These are phyloP conservation scores for Tetradesmus obliquus DNA, from an alignment of 139 green algal genomes.

Conservation along the genomic window DNA sequence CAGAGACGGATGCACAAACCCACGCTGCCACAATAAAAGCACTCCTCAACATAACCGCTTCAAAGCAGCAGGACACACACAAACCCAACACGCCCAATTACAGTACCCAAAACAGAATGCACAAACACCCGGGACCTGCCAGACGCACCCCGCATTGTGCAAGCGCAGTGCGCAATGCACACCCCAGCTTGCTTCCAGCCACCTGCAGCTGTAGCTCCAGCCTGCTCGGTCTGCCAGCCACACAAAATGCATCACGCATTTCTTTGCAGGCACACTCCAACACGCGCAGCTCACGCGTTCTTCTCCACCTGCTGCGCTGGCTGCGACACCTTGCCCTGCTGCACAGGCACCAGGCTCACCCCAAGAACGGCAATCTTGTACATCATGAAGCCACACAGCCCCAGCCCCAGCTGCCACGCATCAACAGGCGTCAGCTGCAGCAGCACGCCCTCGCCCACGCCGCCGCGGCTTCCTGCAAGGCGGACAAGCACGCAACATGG, in stretches of 20 bases:
- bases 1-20: neutral
- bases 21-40: no score
- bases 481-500: neutral
- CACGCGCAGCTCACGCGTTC: neutral
- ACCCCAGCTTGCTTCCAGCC: no score
- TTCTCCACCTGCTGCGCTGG: slow-evolving; percentile 32
- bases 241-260: neutral
- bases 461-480: neutral
- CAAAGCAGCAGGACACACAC: no score
- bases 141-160: no score
- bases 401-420: slow-evolving; percentile 55
- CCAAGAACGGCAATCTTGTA: slow-evolving; percentile 67
- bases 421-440: slow-evolving; percentile 15
- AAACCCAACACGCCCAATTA: no score
- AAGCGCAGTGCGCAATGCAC: no score
- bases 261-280: neutral
- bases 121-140: no score
- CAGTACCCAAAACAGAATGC: no score
- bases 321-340: neutral
- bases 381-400: slow-evolving; percentile 66
- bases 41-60: no score
- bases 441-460: neutral
- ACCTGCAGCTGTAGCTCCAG: no score
- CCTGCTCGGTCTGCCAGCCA: neutral
- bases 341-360: slow-evolving; percentile 49